A percentile compares a stretch with the other conserved stretches of the same genome.
phyloP scores from a whole-genome alignment of 176 grass and related monocot genomes.

The Eleusine indica region DNA sequence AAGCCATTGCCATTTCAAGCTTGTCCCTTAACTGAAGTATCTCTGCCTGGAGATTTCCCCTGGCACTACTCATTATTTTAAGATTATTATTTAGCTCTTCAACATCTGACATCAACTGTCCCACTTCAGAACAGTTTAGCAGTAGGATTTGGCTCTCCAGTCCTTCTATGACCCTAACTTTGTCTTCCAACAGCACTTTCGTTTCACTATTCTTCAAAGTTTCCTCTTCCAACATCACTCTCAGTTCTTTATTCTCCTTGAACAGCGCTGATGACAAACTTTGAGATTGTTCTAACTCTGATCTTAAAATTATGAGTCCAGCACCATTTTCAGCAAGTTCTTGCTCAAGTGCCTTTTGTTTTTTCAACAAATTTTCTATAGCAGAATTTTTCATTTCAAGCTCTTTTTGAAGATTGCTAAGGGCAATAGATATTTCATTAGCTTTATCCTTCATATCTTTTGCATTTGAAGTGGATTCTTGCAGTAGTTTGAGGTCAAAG shows the following conservation, averaged over 20 bases:
- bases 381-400: conserved; percentile 58
- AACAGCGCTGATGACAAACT: conserved; percentile 45
- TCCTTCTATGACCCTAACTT: conserved; percentile 62
- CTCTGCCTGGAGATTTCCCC: conserved; percentile 51
- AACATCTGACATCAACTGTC: conserved; percentile 44
- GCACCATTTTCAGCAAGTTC: conserved; percentile 58
- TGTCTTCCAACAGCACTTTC: conserved; percentile 59
- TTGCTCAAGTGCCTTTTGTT: conserved; percentile 56
- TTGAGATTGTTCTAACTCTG: conserved; percentile 64
- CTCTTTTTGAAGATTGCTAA: conserved; percentile 59
- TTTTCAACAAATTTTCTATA: conserved; percentile 55
- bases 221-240: conserved; percentile 65
- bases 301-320: conserved; percentile 50
- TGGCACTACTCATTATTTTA: conserved; percentile 52
- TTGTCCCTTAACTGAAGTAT: conserved; percentile 56
- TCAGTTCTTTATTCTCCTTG: conserved; percentile 71
- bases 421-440: conserved; percentile 43
- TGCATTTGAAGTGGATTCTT: conserved; percentile 65
- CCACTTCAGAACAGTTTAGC: conserved; percentile 55
- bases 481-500: conserved; percentile 82
- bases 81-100: conserved; percentile 52
- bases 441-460: conserved; percentile 76
- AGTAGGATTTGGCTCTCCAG: conserved; percentile 76
- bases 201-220: conserved; percentile 50
- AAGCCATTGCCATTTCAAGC: conserved; percentile 77